Evolutionary conservation across 1,284 basidiomycete species (phyloP).

Genomic region (Lentinula novae-zelandiae): DNA sequence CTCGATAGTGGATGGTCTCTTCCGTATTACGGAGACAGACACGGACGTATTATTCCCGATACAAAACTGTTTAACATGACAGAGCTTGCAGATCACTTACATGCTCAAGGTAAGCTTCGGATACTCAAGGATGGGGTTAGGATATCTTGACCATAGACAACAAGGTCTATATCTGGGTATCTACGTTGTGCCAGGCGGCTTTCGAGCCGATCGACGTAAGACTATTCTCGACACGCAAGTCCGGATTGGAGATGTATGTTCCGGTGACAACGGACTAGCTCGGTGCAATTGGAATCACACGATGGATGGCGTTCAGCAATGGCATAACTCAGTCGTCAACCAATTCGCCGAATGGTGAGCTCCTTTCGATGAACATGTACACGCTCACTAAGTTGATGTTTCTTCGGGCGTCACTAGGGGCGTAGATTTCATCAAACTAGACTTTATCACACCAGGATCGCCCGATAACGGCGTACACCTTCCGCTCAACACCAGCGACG

Average conservation of each 20-base stretch:
- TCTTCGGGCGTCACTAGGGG: background rate
- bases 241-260: conserved; percentile 10
- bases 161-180: conserved; percentile 4
- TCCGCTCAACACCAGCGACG: conserved; percentile 8
- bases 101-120: conserved; percentile 5
- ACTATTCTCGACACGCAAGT: conserved; percentile 11
- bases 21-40: conserved; percentile 8
- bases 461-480: conserved; percentile 12
- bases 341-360: conserved; percentile 11
- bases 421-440: conserved; percentile 15
- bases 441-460: conserved; percentile 15
- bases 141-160: background rate
- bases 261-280: conserved; percentile 10
- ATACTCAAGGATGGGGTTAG: background rate
- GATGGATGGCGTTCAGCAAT: conserved; percentile 11
- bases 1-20: conserved; percentile 15
- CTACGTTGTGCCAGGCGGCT: conserved; percentile 14
- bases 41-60: conserved; percentile 12
- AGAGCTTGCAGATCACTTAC: conserved; percentile 12
- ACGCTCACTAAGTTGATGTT: background rate
- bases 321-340: conserved; percentile 12
- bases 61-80: conserved; percentile 7
- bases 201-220: conserved; percentile 11
- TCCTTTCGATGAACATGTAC: background rate
- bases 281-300: conserved; percentile 11